Evolutionary conservation across 1,139 yeast genomes (phyloP).

Genomic region (Chernovozyma aurita): DNA sequence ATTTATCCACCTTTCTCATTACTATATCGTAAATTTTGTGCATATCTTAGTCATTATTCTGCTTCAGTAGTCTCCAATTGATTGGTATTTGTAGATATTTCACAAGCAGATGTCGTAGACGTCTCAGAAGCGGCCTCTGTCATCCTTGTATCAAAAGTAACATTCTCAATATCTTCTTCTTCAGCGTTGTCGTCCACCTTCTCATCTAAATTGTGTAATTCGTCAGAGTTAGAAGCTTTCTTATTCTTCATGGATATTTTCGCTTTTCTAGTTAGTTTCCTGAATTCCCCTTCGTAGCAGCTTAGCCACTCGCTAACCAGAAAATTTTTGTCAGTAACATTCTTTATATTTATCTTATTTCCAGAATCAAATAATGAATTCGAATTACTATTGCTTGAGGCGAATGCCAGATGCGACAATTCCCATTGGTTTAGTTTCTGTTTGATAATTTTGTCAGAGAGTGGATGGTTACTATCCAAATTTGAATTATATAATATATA

Average conservation of each 20-base stretch:
- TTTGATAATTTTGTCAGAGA: conserved; percentile 48
- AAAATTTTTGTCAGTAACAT: conserved; percentile 36
- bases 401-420: conserved; percentile 35
- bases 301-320: conserved; percentile 48
- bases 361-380: conserved; percentile 22
- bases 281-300: conserved; percentile 49
- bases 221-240: no score
- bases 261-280: conserved; percentile 49
- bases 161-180: no score
- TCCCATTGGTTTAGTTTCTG: conserved; percentile 70
- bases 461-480: conserved; percentile 70
- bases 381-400: conserved; percentile 9
- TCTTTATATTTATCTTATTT: conserved; percentile 20
- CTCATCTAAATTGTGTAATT: no score
- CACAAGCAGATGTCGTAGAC: no score
- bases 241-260: conserved; percentile 22
- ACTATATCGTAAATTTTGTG: no score
- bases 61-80: no score
- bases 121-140: no score
- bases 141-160: no score
- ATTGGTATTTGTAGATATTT: no score
- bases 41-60: no score
- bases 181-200: no score
- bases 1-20: no score
- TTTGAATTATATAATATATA: conserved; percentile 80